phyloP scores from a whole-genome alignment of 208 protist species.

The Acanthamoeba lenticulata region DNA sequence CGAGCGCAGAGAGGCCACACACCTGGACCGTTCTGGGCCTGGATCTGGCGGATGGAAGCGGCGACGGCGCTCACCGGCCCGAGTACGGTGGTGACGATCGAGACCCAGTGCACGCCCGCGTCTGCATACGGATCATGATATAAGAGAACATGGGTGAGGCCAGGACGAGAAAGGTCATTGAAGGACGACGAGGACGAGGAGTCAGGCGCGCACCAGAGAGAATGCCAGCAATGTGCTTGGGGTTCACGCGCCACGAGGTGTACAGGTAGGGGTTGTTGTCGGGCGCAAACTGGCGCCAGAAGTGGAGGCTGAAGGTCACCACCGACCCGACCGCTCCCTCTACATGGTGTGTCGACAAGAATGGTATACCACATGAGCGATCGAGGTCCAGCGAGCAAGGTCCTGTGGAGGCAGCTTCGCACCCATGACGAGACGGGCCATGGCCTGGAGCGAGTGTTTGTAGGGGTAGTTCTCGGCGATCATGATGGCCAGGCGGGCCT shows the following conservation, averaged over 20 bases:
- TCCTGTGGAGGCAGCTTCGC: no score
- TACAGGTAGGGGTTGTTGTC: constrained; percentile 19
- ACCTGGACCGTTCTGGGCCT: neutral
- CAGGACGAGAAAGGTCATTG: neutral
- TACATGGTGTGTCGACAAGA: neutral
- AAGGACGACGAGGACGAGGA: no score
- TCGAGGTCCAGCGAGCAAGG: neutral
- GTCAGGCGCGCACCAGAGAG: neutral
- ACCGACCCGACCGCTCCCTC: constrained; percentile 2
- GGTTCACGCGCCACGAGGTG: neutral
- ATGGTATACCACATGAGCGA: neutral
- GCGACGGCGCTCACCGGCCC: neutral
- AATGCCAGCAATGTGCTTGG: constrained; percentile 15
- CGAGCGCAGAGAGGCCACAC: neutral
- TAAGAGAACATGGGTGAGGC: neutral
- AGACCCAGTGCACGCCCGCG: constrained; percentile 32
- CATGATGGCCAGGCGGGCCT: neutral
- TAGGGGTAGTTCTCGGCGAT: constrained; percentile 54
- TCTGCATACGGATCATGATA: neutral
- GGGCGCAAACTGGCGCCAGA: constrained; percentile 20
- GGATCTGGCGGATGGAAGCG: neutral
- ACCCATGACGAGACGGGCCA: constrained; percentile 6
- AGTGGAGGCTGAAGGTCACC: neutral
- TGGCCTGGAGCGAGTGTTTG: neutral
- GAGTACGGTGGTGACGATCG: neutral